These are phyloP conservation scores for Microstegium vimineum DNA, from an alignment of 176 grass and related monocot genomes.

Conservation along the genomic window DNA sequence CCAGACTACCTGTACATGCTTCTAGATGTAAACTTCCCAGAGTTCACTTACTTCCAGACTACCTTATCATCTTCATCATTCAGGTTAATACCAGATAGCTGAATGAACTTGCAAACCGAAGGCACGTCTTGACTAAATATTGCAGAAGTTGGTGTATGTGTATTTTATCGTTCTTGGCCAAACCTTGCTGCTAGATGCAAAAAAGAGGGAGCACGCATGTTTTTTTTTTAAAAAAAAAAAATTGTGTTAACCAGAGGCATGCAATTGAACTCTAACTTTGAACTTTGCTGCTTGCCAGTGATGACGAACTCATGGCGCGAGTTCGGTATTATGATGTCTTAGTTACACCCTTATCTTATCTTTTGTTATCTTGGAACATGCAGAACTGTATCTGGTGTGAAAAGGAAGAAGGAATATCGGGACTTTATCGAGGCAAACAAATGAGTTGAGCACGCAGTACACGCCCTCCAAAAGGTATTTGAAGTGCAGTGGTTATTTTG, in stretches of 20 bases:
- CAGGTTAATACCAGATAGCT: too few species aligned
- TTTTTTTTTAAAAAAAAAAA: not conserved
- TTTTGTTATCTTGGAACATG: slow-evolving; percentile 28
- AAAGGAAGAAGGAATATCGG: slow-evolving; percentile 98
- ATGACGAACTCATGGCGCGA: not conserved
- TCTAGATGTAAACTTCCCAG: too few species aligned
- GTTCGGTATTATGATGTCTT: too few species aligned
- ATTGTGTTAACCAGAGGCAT: not conserved
- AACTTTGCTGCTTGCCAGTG: not conserved
- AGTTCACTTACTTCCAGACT: too few species aligned
- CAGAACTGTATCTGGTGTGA: slow-evolving; percentile 90
- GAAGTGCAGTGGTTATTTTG: slow-evolving; percentile 1
- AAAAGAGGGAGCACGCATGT: not conserved
- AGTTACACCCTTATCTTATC: slow-evolving; percentile 10
- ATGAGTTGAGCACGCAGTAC: slow-evolving; percentile 32
- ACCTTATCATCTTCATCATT: too few species aligned
- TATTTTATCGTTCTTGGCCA: not conserved
- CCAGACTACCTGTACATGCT: too few species aligned
- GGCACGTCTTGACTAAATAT: not conserved
- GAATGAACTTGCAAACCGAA: too few species aligned
- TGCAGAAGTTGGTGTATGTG: not conserved
- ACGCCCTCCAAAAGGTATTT: slow-evolving; percentile 1
- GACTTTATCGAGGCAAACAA: slow-evolving; percentile 87
- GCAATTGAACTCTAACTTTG: not conserved
- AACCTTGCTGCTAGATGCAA: not conserved